Evolutionary conservation across 352 stramenopile genomes (phyloP), one percentile per base, ranked within the genome.

Genomic region (Ochromonadaceae sp.): DNA sequence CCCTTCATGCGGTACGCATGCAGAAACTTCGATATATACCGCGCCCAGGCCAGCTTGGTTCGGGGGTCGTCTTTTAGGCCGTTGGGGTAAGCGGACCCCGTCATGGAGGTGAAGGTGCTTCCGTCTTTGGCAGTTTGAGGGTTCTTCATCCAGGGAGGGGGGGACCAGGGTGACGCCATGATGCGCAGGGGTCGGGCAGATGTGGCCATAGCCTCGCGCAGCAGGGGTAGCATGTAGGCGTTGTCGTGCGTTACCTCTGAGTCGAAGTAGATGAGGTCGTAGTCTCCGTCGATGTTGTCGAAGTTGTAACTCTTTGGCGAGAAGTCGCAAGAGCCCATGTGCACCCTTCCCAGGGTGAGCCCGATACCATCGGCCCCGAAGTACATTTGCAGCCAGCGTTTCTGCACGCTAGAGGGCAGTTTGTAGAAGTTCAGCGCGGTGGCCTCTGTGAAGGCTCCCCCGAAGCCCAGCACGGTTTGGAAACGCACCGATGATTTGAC

Each of bases 11-110:
- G 86, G 76, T 95, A 95, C 22, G 83, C 86, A 28, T 73, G 74
- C 52, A 94, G 88, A 57, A 91, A 95, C 67, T 87, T 87, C 61
- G 82, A 87, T 71, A 93, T 91, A 71, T 93, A 94, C 9, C 86
- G 65, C 0, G 86, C 86, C 84, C 82, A 92, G 0, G 84, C 72
- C 22, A 72, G 62, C 2, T 81, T 76, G 22, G 80, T 72, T 22
- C 82, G 70, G 14, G 73, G 36, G 2, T 77, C 80, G 7, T 78
- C 74, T 39, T 85, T 80, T 31, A 85, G 50, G 12, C 74, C 53
- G 10, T 44, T 48, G 12, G 86, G 74, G 67, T 85, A 82, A 22
- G 48, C 40, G 50, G 59, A 70, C 28, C 67, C 44, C 41, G 65
- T 67, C 70, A 76, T 76, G 32, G n/a, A 44, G n/a, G n/a, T n/a